Evolutionary conservation across 768 basidiomycete genomes (phyloP).

Genomic region (Lactifluus hygrophoroides): DNA sequence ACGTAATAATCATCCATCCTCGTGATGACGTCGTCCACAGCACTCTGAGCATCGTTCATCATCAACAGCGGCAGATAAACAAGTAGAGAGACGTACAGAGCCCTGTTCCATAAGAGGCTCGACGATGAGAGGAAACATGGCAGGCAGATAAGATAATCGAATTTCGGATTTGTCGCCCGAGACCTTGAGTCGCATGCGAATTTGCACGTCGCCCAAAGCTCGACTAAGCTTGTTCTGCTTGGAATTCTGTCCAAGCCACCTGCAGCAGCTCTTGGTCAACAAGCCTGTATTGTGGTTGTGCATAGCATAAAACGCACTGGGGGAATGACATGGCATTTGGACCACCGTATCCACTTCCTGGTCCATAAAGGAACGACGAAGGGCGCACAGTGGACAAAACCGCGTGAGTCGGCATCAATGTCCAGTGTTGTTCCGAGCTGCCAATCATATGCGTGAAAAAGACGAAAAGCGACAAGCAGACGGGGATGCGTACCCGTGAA

Average conservation of each 20-base stretch:
- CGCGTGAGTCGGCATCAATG: conserved; percentile 88
- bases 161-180: conserved; percentile 89
- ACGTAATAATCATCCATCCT: conserved; percentile 93
- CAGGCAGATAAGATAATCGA: conserved; percentile 83
- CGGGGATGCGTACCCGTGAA: conserved; percentile 64
- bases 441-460: neutral
- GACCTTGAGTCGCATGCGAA: conserved; percentile 89
- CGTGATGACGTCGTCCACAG: conserved; percentile 73
- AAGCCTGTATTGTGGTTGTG: neutral
- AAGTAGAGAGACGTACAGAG: conserved; percentile 41
- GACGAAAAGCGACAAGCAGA: neutral
- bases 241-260: conserved; percentile 98
- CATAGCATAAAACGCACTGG: conserved; percentile 44
- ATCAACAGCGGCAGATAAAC: neutral
- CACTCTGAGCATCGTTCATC: conserved; percentile 41
- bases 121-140: conserved; percentile 76
- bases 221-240: conserved; percentile 77
- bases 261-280: conserved; percentile 27
- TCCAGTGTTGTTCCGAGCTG: conserved; percentile 93
- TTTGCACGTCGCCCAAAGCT: conserved; percentile 83
- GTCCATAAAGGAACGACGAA: conserved; percentile 75
- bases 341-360: conserved; percentile 55
- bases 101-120: conserved; percentile 69
- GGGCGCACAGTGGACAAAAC: conserved; percentile 86
- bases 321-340: conserved; percentile 71